Conservation (phyloP, 2,329 filamentous ascomycete genomes). For the Juglanconis oblonga region DNA sequence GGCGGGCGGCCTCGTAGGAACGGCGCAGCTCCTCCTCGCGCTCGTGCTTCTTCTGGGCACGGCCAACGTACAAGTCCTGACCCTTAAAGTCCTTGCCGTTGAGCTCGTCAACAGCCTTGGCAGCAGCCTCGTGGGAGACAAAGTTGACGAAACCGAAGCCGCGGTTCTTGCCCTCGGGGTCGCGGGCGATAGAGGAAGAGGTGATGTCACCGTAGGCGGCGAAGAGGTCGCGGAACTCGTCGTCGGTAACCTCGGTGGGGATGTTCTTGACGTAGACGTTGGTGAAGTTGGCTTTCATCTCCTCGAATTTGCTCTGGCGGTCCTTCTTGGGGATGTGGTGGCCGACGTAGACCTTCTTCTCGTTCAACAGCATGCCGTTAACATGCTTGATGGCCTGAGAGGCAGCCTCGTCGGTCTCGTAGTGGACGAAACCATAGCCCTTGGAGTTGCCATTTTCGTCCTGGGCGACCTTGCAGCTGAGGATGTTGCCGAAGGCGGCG, state of each 20-base stretch:
- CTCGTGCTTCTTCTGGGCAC: constrained; percentile 99
- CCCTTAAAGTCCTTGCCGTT: constrained; percentile 90
- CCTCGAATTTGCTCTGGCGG: constrained; percentile 99
- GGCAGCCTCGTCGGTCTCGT: constrained; percentile 97
- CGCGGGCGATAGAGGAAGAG: constrained; percentile 88
- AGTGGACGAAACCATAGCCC: constrained; percentile 99
- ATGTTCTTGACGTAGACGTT: constrained; percentile 99
- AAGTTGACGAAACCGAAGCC: constrained; percentile 97
- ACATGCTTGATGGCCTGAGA: constrained; percentile 98
- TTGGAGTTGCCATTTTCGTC: constrained; percentile 96
- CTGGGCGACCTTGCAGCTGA: constrained; percentile 99
- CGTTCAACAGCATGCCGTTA: constrained; percentile 98
- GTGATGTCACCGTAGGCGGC: constrained; percentile 92
- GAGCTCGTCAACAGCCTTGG: constrained; percentile 83
- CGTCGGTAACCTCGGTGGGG: constrained; percentile 76
- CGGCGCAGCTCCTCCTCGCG: constrained; percentile 98
- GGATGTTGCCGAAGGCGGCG: constrained; percentile 96
- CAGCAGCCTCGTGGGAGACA: constrained; percentile 83
- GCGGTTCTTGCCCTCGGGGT: constrained; percentile 86
- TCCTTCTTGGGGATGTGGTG: constrained; percentile 99
- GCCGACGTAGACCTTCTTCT: constrained; percentile 99
- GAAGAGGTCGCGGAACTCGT: constrained; percentile 92
- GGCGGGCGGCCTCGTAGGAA: constrained; percentile 95
- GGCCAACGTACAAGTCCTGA: constrained; percentile 95
- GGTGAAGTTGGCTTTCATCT: constrained; percentile 99